phyloP scores from a whole-genome alignment of 1,139 yeast genomes.

The Entelexis sorbosivorans region DNA sequence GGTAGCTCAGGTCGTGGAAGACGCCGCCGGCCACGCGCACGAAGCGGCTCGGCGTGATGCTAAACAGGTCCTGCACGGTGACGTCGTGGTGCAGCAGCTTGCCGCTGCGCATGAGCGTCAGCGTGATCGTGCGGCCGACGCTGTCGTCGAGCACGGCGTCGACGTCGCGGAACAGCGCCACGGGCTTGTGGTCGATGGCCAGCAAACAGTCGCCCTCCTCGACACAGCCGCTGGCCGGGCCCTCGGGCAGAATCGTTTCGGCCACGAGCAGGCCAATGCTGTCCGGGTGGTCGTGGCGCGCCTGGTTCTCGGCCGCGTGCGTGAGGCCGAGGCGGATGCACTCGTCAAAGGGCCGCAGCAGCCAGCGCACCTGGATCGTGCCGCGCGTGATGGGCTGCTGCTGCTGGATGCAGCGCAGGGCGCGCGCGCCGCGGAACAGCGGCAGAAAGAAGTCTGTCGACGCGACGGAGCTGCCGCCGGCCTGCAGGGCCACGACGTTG shows the following conservation, averaged over 20 bases:
- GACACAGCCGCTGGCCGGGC: slow-evolving; percentile 62
- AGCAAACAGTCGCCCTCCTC: slow-evolving; percentile 81
- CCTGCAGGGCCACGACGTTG: slow-evolving; percentile 80
- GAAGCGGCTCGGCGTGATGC: slow-evolving; percentile 69
- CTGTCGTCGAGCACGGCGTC: slow-evolving; percentile 71
- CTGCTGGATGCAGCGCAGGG: slow-evolving; percentile 60
- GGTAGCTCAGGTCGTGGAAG: slow-evolving; percentile 76
- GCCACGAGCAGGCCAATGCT: slow-evolving; percentile 78
- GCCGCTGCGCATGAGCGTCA: slow-evolving; percentile 70
- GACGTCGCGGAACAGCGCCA: slow-evolving; percentile 65
- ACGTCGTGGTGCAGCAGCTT: slow-evolving; percentile 42
- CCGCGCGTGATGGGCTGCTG: slow-evolving; percentile 57
- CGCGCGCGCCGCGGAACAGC: slow-evolving; percentile 69
- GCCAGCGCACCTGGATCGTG: slow-evolving; percentile 87
- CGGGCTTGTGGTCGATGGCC: slow-evolving; percentile 54
- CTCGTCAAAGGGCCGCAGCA: slow-evolving; percentile 76
- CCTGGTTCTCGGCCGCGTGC: slow-evolving; percentile 56
- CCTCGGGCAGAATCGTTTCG: slow-evolving; percentile 70
- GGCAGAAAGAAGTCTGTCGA: slow-evolving; percentile 91
- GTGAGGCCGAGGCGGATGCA: slow-evolving; percentile 80
- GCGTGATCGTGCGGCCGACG: slow-evolving; percentile 49
- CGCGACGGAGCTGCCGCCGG: slow-evolving; percentile 86
- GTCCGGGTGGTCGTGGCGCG: slow-evolving; percentile 60
- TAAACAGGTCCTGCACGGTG: slow-evolving; percentile 62
- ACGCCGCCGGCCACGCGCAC: slow-evolving; percentile 81